These are phyloP conservation scores for Fraxinus sp. DNA, from an alignment of 305 asterid species.

Conservation along the genomic window DNA sequence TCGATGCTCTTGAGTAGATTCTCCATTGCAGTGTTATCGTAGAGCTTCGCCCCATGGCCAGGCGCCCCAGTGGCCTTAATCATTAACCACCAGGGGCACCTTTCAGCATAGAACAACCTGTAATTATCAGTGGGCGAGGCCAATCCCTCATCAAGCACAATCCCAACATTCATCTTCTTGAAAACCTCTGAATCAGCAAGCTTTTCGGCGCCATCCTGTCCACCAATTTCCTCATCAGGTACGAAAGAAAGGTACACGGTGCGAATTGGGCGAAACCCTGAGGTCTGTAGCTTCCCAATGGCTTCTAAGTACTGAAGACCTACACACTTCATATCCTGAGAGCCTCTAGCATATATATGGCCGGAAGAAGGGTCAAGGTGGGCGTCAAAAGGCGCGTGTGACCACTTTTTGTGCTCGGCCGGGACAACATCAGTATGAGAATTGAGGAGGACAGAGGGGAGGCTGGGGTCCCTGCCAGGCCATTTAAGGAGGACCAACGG, in stretches of 20 bases:
- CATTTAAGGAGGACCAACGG: conserved; percentile 75
- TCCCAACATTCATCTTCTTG: conserved; percentile 69
- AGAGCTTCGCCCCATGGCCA: conserved; percentile 94
- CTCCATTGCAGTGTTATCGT: conserved; percentile 90
- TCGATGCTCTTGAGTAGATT: conserved; percentile 82
- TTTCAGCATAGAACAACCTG: conserved; percentile 80
- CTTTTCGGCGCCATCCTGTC: conserved; percentile 78
- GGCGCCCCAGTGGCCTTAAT: conserved; percentile 85
- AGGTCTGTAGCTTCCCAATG: conserved; percentile 61
- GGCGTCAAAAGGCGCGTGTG: conserved; percentile 73
- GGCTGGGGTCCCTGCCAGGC: conserved; percentile 62
- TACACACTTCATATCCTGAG: conserved; percentile 97
- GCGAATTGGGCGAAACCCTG: conserved; percentile 67
- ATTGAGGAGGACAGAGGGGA: conserved; percentile 81
- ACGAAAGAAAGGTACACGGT: conserved; percentile 73
- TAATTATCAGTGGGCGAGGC: conserved; percentile 65
- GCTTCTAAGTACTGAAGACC: conserved; percentile 91
- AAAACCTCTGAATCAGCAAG: conserved; percentile 65
- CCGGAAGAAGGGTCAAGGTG: conserved; percentile 59
- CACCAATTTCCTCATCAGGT: conserved; percentile 97
- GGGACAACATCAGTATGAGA: conserved; percentile 98
- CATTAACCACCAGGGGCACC: conserved; percentile 81
- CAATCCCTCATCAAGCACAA: conserved; percentile 86
- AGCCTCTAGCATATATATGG: conserved; percentile 82
- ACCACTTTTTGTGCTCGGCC: conserved; percentile 76